These are phyloP conservation scores for Boletus reticuloceps DNA, from an alignment of 768 basidiomycete genomes.

Conservation along the genomic window DNA sequence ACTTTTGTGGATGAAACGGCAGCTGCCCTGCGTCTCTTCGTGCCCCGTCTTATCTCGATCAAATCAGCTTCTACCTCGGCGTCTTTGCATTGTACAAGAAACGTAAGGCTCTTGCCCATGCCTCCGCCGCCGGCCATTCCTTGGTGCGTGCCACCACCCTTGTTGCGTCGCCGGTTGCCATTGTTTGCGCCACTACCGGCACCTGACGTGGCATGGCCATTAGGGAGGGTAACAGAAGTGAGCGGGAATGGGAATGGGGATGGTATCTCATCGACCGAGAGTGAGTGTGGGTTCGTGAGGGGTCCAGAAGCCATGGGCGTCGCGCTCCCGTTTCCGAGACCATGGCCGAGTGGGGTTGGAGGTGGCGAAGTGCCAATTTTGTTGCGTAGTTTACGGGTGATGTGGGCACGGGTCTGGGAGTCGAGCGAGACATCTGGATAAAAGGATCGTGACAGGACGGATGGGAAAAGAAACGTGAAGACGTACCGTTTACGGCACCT, in stretches of 20 bases:
- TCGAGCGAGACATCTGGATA: conserved; percentile 69
- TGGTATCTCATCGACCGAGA: conserved; percentile 82
- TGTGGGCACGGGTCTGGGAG: conserved; percentile 72
- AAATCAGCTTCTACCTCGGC: conserved; percentile 72
- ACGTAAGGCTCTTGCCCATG: conserved; percentile 67
- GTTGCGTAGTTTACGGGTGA: conserved; percentile 82
- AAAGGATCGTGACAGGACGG: conserved; percentile 1
- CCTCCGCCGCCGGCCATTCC: conserved; percentile 58
- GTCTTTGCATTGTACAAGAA: conserved; percentile 60
- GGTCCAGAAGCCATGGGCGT: conserved; percentile 68
- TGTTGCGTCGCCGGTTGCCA: conserved; percentile 41
- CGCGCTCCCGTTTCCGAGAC: conserved; percentile 37
- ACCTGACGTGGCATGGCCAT: conserved; percentile 31
- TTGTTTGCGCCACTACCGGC: conserved; percentile 41
- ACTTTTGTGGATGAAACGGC: conserved; percentile 32
- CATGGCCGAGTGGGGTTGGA: conserved; percentile 59
- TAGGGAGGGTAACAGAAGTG: conserved; percentile 49
- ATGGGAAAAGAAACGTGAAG: background rate
- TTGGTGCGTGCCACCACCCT: conserved; percentile 52
- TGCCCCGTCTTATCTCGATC: conserved; percentile 74
- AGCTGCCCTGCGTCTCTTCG: conserved; percentile 48
- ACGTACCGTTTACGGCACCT: conserved; percentile 66
- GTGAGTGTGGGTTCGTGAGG: conserved; percentile 78
- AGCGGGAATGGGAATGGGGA: conserved; percentile 81
- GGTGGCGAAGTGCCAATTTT: conserved; percentile 78